These are phyloP conservation scores for Plasmopara muralis DNA, from an alignment of 352 stramenopile species.

Conservation along the genomic window DNA sequence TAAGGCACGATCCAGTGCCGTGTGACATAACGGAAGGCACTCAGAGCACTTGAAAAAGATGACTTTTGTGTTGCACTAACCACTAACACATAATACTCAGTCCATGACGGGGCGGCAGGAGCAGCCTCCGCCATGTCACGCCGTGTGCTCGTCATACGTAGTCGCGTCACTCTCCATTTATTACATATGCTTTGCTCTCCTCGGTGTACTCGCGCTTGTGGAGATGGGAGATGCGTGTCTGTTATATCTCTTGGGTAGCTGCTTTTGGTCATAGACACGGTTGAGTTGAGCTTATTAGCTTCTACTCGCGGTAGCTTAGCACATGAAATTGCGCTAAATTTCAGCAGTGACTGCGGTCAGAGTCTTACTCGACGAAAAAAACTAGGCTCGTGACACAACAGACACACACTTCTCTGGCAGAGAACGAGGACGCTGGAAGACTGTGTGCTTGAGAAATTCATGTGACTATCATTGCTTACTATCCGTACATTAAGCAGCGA, in stretches of 20 bases:
- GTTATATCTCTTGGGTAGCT: constrained; percentile 37
- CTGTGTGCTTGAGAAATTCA: constrained; percentile 45
- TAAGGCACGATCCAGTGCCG: too few species aligned
- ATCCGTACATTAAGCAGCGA: constrained; percentile 43
- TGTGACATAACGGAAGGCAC: too few species aligned
- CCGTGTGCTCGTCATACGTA: constrained; percentile 8
- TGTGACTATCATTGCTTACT: constrained; percentile 40
- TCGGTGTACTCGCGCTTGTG: constrained; percentile 28
- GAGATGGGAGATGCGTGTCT: constrained; percentile 32
- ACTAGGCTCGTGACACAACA: constrained; percentile 1
- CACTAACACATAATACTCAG: too few species aligned
- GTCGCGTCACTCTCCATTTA: constrained; percentile 16
- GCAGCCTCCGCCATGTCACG: constrained; percentile 29
- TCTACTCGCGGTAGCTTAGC: constrained; percentile 32
- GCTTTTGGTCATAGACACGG: constrained; percentile 29
- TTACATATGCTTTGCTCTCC: constrained; percentile 28
- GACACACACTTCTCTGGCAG: constrained; percentile 6
- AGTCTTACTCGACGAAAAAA: constrained; percentile 4
- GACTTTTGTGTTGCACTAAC: too few species aligned
- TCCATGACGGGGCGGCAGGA: constrained; percentile 24
- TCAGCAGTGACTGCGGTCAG: background rate
- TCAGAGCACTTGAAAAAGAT: too few species aligned
- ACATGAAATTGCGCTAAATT: constrained; percentile 1
- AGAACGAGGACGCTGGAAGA: constrained; percentile 9
- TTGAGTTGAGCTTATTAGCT: constrained; percentile 47